Base-by-base conservation (phyloP, 2,329 filamentous ascomycete genomes). In the Sarocladium kiliense region DNA sequence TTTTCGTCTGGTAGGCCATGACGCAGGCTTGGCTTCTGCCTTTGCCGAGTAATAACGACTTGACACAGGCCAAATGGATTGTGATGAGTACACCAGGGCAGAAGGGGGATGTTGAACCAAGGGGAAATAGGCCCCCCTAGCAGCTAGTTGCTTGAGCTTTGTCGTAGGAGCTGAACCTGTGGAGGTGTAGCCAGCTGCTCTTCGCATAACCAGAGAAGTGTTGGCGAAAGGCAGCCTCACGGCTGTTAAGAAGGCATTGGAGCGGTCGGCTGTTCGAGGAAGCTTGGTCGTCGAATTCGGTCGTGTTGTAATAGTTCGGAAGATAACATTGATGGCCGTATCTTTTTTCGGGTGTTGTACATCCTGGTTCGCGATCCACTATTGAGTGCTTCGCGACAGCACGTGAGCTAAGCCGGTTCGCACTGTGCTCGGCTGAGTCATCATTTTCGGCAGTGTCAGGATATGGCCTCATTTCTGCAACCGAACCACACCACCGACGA, bases 401-500 rank as follows among this genome's bases (percentile, higher is more conserved):
- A 61, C 58, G 44, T 49, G 44, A 49, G 44, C 12, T 11, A 12
- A 4, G 5, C 23, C 3, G 11, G 16, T n/a, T 21, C 47, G 47
- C 47, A 51, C 47, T 51, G 47, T 51, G 27, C 57, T 56, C 32
- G 62, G 69, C 68, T 72, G 68, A 72, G 65, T 72, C 69, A 72
- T 68, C 58, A 51, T 36, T 49, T 18, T 34, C 47, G 27, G 47
- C n/a, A 30, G 18, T 49, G 27, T 65, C 63, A 66, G 60, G 63
- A 66, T 71, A 71, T 71, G 66, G 70, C 68, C 69, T 72, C 70
- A 71, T 67, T 67, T 68, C 65, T 67, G 62, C 47, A 51, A 51
- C 47, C 47, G 47, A 51, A 51, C 47, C 47, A 51, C 47, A 36
- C 47, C 47, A 51, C 47, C 18, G 25, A 51, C 47, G 11, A 36